phyloP scores from a whole-genome alignment of 495 filamentous ascomycete genomes.

The Penicillium turbatum region DNA sequence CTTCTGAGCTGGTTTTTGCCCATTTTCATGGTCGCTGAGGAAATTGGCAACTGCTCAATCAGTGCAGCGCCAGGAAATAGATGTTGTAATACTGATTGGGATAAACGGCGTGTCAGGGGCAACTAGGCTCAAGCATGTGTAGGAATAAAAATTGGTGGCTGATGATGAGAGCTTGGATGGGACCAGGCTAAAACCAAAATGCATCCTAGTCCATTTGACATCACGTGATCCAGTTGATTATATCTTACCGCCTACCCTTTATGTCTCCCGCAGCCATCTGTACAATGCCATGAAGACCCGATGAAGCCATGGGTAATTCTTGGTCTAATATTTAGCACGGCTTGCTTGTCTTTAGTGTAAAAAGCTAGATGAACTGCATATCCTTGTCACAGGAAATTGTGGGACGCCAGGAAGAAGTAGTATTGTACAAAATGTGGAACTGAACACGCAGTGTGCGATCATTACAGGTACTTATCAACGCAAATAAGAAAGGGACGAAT shows the following conservation, averaged over 20 bases:
- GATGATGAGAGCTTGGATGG: not conserved
- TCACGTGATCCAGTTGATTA: not conserved
- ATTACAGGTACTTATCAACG: not conserved
- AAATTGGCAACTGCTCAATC: not conserved
- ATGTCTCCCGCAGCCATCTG: too few relatives aligned
- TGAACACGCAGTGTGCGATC: not conserved
- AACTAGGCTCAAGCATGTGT: not conserved
- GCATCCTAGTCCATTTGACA: not conserved
- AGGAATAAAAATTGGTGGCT: not conserved
- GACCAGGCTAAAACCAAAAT: not conserved
- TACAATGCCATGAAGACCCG: too few relatives aligned
- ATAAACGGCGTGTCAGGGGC: not conserved
- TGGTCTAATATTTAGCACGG: too few relatives aligned
- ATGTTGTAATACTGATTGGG: not conserved
- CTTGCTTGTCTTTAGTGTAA: too few relatives aligned
- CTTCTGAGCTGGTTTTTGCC: constrained; percentile 81
- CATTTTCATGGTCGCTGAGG: constrained; percentile 46
- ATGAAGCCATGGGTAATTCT: too few relatives aligned
- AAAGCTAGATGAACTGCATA: too few relatives aligned
- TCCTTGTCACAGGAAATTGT: too few relatives aligned
- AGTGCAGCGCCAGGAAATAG: not conserved
- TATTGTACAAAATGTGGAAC: not conserved
- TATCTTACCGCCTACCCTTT: not conserved
- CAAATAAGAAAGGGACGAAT: not conserved
- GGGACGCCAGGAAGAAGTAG: not conserved